Evolutionary conservation across 441 rosid species (phyloP), one percentile per base, ranked within the genome.

Genomic region (Cnidoscolus chayamansa): DNA sequence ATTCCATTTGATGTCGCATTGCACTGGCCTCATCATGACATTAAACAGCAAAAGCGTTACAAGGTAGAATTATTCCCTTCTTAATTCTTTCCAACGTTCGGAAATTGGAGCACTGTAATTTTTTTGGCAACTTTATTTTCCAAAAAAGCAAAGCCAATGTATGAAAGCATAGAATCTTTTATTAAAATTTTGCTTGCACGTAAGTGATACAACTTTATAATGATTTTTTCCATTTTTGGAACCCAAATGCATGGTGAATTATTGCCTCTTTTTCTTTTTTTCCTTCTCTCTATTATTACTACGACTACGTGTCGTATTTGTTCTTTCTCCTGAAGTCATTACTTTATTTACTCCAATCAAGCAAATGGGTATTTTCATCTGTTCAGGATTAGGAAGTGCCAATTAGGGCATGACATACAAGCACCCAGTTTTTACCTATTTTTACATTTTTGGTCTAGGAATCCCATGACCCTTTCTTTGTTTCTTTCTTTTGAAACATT

Each of bases 401-500:
- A 49, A 19, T 10, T 12, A 57, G 61, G 35, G 6, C 11, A 31
- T 45, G 35, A 10, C 51, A 65, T 17, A 25, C 2, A 17, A 30
- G 7, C 20, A 56, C 30, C 19, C 54, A 43, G 10, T 63, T n/a
- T 25, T 63, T 5, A 17, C 31, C 30, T 15, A 6, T 6, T 40
- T 2, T 19, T 10, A 5, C 30, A 37, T 11, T 48, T 25, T 10
- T 35, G 30, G 15, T 45, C 37, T 25, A 31, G 58, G 57, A 70
- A 72, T 72, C 68, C 63, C 49, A 65, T 43, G 30, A 50, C 6
- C 48, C 12, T 30, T 12, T 40, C 45, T 43, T 65, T 40, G 31
- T 25, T 72, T 51, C 68, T 64, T 56, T 50, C 70, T 55, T 72
- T 65, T 16, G 70, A 30, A 55, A 56, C 70, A 54, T 37, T 63